A percentile compares a stretch with the other conserved stretches of the same genome.
These are phyloP conservation scores for Pleurotus salmoneostramineus DNA, from an alignment of 768 basidiomycete genomes.

Conservation along the genomic window DNA sequence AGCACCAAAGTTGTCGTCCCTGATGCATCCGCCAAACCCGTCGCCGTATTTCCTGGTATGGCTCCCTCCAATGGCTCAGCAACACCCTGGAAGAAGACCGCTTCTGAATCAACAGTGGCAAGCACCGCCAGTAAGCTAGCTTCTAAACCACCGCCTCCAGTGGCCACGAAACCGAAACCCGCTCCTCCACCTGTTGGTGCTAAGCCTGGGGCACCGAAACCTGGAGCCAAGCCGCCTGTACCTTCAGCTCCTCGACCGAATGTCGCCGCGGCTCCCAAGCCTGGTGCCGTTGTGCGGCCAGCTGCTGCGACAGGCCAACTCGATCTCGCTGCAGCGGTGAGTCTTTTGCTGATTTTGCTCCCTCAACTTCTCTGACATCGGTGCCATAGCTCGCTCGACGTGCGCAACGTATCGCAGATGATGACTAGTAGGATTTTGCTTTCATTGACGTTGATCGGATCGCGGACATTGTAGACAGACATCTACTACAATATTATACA, in stretches of 20 bases:
- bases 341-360: slow-evolving; percentile 22
- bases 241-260: slow-evolving; percentile 34
- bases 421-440: slow-evolving; percentile 21
- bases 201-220: slow-evolving; percentile 55
- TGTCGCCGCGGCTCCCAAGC: slow-evolving; percentile 27
- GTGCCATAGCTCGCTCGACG: slow-evolving; percentile 66
- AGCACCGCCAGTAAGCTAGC: slow-evolving; percentile 48
- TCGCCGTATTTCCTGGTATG: slow-evolving; percentile 82
- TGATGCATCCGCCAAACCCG: slow-evolving; percentile 67
- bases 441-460: not conserved
- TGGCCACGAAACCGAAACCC: slow-evolving; percentile 63
- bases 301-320: slow-evolving; percentile 53
- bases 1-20: slow-evolving; percentile 43
- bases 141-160: slow-evolving; percentile 52
- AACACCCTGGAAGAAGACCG: slow-evolving; percentile 69
- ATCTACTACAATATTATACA: slow-evolving; percentile 10
- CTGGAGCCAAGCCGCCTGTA: slow-evolving; percentile 35
- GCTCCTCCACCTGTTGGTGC: slow-evolving; percentile 51
- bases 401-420: slow-evolving; percentile 60
- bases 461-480: slow-evolving; percentile 7
- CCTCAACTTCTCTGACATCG: slow-evolving; percentile 1
- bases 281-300: slow-evolving; percentile 36
- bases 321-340: slow-evolving; percentile 81
- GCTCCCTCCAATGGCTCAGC: slow-evolving; percentile 61
- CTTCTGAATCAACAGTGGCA: slow-evolving; percentile 44